Conservation (phyloP, 305 asterid species). For the Solanum aculeatissimum region DNA sequence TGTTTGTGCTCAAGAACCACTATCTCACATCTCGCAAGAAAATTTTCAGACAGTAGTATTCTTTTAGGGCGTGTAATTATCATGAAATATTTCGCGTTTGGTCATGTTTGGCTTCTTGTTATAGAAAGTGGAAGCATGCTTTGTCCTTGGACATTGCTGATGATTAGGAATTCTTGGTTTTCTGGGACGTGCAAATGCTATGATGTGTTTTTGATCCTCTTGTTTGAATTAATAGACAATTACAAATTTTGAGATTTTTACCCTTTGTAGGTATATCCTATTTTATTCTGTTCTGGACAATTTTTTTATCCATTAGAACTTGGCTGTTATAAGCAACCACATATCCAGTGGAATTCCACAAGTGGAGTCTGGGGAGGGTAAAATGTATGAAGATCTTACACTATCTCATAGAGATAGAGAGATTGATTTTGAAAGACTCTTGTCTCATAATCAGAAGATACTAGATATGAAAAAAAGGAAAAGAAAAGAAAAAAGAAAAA, state of each 20-base stretch:
- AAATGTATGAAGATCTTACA: no score
- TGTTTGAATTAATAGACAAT: background rate
- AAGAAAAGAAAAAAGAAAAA: no score
- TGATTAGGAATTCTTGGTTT: background rate
- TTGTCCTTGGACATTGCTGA: background rate
- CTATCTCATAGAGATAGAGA: no score
- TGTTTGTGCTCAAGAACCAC: background rate
- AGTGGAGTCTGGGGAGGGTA: no score
- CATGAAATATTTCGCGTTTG: background rate
- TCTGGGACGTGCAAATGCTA: background rate
- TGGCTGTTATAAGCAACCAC: background rate
- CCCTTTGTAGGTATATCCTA: background rate
- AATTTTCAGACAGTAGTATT: background rate
- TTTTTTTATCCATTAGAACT: background rate
- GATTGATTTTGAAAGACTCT: no score
- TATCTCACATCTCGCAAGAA: background rate
- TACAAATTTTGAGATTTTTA: background rate
- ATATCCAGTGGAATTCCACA: no score
- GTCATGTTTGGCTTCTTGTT: background rate
- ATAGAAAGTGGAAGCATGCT: background rate
- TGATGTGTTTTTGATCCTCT: background rate
- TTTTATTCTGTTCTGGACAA: background rate
- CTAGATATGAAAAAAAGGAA: no score
- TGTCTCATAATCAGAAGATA: no score
- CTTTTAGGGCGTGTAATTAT: background rate